Conservation (phyloP, 2,329 filamentous ascomycete genomes). For the Plectosphaerella cucumerina region DNA sequence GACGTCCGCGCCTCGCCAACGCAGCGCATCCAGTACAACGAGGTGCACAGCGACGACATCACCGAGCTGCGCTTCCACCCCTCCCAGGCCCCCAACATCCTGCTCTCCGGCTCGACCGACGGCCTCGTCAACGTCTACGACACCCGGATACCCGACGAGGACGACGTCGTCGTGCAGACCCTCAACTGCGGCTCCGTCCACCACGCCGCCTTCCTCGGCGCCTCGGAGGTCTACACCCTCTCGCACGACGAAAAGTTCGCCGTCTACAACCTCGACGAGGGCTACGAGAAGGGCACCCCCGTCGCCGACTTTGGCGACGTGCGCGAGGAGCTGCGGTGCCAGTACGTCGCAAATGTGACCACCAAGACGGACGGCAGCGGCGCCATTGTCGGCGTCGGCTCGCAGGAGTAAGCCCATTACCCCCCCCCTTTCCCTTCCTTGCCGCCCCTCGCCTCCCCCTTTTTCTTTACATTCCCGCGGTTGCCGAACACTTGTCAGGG, state of each 20-base stretch:
- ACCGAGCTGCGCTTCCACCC: slow-evolving; percentile 61
- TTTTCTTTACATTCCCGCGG: background rate
- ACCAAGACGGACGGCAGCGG: slow-evolving; percentile 54
- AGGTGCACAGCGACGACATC: slow-evolving; percentile 65
- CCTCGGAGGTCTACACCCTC: slow-evolving; percentile 63
- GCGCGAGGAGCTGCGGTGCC: slow-evolving; percentile 59
- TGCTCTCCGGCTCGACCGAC: slow-evolving; percentile 76
- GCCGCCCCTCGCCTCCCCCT: slow-evolving; percentile 25
- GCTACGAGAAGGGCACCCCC: slow-evolving; percentile 54
- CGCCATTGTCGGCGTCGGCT: slow-evolving; percentile 60
- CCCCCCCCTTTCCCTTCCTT: slow-evolving; percentile 16
- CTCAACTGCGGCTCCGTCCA: slow-evolving; percentile 75
- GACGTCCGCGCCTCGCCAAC: slow-evolving; percentile 48
- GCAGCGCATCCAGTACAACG: slow-evolving; percentile 52
- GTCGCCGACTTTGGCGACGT: slow-evolving; percentile 64
- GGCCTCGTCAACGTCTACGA: slow-evolving; percentile 76
- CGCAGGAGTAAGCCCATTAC: slow-evolving; percentile 52
- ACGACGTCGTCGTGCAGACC: slow-evolving; percentile 73
- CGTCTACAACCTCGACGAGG: slow-evolving; percentile 65
- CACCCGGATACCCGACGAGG: slow-evolving; percentile 65
- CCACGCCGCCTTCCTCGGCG: slow-evolving; percentile 66
- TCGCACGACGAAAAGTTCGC: slow-evolving; percentile 77
- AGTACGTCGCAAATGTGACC: slow-evolving; percentile 68
- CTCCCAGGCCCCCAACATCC: slow-evolving; percentile 45
- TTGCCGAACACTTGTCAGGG: no score